A percentile compares a stretch with the other conserved stretches of the same genome.
These are phyloP conservation scores for Aspergillus amoenus DNA, from an alignment of 2,329 filamentous ascomycete genomes.

Conservation along the genomic window DNA sequence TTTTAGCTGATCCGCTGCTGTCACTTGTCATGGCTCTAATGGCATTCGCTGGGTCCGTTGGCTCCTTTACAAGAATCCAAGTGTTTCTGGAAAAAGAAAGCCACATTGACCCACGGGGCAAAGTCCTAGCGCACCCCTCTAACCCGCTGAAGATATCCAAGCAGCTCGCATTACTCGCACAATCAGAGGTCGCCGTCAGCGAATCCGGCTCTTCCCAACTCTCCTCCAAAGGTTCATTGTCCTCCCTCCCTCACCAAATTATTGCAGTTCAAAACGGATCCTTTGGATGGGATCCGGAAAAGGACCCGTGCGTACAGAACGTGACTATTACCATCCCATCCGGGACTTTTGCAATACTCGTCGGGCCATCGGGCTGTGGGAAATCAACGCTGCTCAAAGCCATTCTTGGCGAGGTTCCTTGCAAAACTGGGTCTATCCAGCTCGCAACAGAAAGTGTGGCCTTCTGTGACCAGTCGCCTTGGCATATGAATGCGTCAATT, in stretches of 20 bases:
- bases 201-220: slow-evolving; percentile 25
- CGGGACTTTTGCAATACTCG: slow-evolving; percentile 48
- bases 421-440: slow-evolving; percentile 33
- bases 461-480: slow-evolving; percentile 44
- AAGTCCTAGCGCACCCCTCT: slow-evolving; percentile 9
- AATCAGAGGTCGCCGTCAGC: slow-evolving; percentile 25
- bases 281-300: slow-evolving; percentile 49
- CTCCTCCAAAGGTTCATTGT: slow-evolving; percentile 18
- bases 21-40: slow-evolving; percentile 48
- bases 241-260: slow-evolving; percentile 24
- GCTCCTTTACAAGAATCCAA: slow-evolving; percentile 49
- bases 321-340: slow-evolving; percentile 44
- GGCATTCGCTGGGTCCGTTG: slow-evolving; percentile 45
- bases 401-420: slow-evolving; percentile 45
- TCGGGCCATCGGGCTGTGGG: slow-evolving; percentile 54
- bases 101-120: slow-evolving; percentile 27
- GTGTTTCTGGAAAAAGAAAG: slow-evolving; percentile 42
- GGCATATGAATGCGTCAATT: slow-evolving; percentile 44
- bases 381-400: slow-evolving; percentile 53
- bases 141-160: slow-evolving; percentile 22
- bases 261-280: slow-evolving; percentile 45
- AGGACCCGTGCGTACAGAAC: slow-evolving; percentile 41
- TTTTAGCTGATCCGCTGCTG: slow-evolving; percentile 47
- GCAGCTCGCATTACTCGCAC: slow-evolving; percentile 18
- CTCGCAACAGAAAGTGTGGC: slow-evolving; percentile 34